Evolutionary conservation across 2,329 filamentous ascomycete species (phyloP).

Genomic region (Diplodia mutila): DNA sequence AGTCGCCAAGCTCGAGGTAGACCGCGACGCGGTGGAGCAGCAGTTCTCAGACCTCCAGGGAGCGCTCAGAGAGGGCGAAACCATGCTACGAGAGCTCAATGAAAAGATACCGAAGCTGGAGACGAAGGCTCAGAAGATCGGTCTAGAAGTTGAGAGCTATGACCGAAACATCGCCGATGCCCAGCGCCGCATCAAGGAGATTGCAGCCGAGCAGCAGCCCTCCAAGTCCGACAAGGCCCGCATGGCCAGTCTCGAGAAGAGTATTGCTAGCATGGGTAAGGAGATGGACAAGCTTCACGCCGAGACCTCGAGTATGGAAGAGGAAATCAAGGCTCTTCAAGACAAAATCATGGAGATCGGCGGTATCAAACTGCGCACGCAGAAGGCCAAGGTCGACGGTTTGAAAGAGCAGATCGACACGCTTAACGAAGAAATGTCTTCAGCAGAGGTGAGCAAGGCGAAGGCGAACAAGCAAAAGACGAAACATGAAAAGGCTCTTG

Average conservation of each 20-base stretch:
- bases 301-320: conserved; percentile 88
- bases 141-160: conserved; percentile 84
- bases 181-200: conserved; percentile 81
- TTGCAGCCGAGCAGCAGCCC: conserved; percentile 78
- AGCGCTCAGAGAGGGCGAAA: conserved; percentile 78
- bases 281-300: conserved; percentile 79
- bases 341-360: conserved; percentile 99
- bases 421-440: conserved; percentile 79
- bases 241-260: conserved; percentile 73
- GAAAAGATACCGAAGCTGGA: conserved; percentile 82
- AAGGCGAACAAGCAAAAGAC: conserved; percentile 91
- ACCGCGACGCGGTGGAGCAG: conserved; percentile 82
- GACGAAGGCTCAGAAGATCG: conserved; percentile 88
- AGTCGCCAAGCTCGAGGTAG: conserved; percentile 81
- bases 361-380: conserved; percentile 86
- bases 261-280: conserved; percentile 72
- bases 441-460: conserved; percentile 81
- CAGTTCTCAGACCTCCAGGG: conserved; percentile 85
- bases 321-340: conserved; percentile 89
- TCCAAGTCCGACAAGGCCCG: conserved; percentile 80
- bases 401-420: conserved; percentile 83
- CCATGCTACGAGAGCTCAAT: conserved; percentile 70
- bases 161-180: conserved; percentile 81
- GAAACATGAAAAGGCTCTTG: conserved; percentile 84
- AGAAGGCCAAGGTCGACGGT: conserved; percentile 88